Evolutionary conservation across 106 monocot genomes (phyloP).

Genomic region (Ottelia alismoides): DNA sequence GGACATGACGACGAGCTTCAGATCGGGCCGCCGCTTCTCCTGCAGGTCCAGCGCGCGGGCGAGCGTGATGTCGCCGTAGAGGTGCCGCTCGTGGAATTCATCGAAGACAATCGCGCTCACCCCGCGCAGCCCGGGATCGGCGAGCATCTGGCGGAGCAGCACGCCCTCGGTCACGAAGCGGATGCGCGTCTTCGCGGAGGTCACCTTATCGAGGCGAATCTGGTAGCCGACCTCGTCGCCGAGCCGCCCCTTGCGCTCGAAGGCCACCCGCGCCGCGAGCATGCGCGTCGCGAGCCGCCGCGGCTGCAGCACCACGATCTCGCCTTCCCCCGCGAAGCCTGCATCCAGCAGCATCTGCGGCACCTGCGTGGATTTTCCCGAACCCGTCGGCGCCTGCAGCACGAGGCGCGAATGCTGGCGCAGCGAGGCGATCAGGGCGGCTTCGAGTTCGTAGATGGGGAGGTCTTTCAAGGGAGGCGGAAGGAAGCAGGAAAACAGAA

Average conservation of each 20-base stretch:
- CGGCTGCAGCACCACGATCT: background rate
- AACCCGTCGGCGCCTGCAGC: background rate
- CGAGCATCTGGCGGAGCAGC: background rate
- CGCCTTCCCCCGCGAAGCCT: background rate
- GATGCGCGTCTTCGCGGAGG: background rate
- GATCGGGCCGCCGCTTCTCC: background rate
- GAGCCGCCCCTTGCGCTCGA: background rate
- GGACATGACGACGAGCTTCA: background rate
- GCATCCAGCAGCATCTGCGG: background rate
- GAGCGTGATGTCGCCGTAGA: background rate
- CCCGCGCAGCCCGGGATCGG: background rate
- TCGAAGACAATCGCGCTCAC: background rate
- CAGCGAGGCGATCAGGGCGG: background rate
- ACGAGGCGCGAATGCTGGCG: background rate
- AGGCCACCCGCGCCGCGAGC: background rate
- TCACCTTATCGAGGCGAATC: background rate
- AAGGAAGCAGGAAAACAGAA: too few species aligned
- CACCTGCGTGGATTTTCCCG: background rate
- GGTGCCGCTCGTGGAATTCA: background rate
- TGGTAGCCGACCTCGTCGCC: background rate
- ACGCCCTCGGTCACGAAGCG: background rate
- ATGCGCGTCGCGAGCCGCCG: background rate
- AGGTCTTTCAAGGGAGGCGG: too few species aligned
- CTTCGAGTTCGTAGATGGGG: background rate
- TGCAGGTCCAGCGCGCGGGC: background rate